Evolutionary conservation across 768 basidiomycete species (phyloP), one percentile per base, ranked within the genome.

Genomic region (Rhizopogon roseolus): DNA sequence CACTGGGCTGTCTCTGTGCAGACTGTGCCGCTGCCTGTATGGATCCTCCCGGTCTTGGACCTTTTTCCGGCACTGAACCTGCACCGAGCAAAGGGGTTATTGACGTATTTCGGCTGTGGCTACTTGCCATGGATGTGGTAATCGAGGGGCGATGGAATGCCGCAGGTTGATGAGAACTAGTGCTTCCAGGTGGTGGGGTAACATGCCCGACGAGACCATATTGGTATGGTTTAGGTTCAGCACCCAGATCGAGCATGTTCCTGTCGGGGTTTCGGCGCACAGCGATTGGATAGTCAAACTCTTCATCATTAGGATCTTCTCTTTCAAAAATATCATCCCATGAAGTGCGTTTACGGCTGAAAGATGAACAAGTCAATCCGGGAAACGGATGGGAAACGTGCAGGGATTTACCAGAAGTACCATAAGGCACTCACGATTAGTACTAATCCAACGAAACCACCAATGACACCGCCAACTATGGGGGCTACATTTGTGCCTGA

Each of bases 121-220:
- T 43, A 27, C 44, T 62, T 41, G 25, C 45, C 39, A 36, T 54
- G 25, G 55, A 65, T 51, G 27, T 44, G 9, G 37, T 54, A 39
- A 22, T 49, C 17, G 49, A 59, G 19, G 45, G 29, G 29, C 32
- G 29, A 14, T 32, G 29, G 29, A 32, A 32, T 32, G 7, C 9
- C 50, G 54, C 57, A 6, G 64, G 42, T 5, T 64, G 65, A 4
- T 77, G 74, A 3, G 22, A 22, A 22, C 22, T 22, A 22, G 72
- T 70, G 46, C 72, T 66, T 17, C 71, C 70, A 3, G 56, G 59
- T 41, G 67, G 67, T 9, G 67, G 58, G 6, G 58, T 14, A 36
- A 69, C 62, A 22, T 75, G 76, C 3, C 84, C 85, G 25, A 86
- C 78, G 40, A 81, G 72, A 16, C 83, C 84, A 57, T 86, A 86